These are phyloP conservation scores for Venturia effusa DNA, from an alignment of 2,329 filamentous ascomycete species.

Conservation along the genomic window DNA sequence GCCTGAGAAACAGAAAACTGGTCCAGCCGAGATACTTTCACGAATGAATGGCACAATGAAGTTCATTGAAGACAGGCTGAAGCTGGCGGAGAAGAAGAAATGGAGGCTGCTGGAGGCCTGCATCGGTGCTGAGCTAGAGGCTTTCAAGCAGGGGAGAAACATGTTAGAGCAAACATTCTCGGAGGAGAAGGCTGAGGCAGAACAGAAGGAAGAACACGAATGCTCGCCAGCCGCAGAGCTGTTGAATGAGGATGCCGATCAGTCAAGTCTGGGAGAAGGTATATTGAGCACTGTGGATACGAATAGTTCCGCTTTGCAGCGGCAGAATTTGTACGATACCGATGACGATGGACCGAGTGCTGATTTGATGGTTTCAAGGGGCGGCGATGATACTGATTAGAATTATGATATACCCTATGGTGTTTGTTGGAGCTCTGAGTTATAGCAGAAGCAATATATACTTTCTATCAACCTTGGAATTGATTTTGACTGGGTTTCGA, in stretches of 20 bases:
- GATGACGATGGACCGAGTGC: constrained; percentile 37
- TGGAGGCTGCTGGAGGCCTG: constrained; percentile 71
- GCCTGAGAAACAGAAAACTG: constrained; percentile 3
- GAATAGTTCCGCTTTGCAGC: neutral
- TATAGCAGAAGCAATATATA: too few relatives aligned
- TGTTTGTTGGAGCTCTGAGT: neutral
- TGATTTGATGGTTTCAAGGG: constrained; percentile 37
- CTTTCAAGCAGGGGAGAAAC: constrained; percentile 49
- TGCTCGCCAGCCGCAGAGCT: neutral
- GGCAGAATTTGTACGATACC: constrained; percentile 19
- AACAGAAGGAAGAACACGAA: neutral
- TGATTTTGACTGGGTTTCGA: too few relatives aligned
- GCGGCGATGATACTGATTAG: constrained; percentile 7
- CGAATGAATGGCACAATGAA: constrained; percentile 47
- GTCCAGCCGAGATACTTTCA: constrained; percentile 30
- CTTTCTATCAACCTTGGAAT: too few relatives aligned
- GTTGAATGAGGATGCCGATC: neutral
- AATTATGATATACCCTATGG: neutral
- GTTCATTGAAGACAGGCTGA: constrained; percentile 44
- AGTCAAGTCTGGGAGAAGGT: neutral
- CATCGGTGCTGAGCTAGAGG: constrained; percentile 62
- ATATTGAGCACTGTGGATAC: constrained; percentile 16
- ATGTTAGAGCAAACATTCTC: constrained; percentile 38
- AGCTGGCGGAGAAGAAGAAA: constrained; percentile 46
- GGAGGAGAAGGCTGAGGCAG: neutral